Evolutionary conservation across 306 rosid genomes (phyloP).

Genomic region (Vigna nakashimae): DNA sequence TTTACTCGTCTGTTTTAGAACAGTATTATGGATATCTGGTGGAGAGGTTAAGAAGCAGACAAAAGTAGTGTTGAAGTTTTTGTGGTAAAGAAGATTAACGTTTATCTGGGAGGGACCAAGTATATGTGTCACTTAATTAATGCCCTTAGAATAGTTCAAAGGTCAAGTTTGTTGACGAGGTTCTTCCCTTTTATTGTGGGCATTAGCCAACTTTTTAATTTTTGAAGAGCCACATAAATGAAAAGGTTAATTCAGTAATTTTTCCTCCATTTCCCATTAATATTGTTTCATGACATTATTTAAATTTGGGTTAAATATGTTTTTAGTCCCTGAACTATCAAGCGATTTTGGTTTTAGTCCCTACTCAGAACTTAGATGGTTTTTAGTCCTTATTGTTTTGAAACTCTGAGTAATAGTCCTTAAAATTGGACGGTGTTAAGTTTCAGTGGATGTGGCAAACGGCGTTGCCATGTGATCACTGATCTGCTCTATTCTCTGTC

Average conservation of each 20-base stretch:
- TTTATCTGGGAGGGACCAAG: constrained; percentile 40
- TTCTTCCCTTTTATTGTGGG: constrained; percentile 23
- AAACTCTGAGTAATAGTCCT: too few species aligned
- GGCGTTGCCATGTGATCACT: too few species aligned
- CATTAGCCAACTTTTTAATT: constrained; percentile 42
- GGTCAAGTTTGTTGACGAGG: constrained; percentile 40
- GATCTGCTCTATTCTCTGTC: too few species aligned
- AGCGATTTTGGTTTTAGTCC: too few species aligned
- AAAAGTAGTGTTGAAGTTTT: constrained; percentile 11
- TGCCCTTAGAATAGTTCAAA: constrained; percentile 55
- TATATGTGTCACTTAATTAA: constrained; percentile 41
- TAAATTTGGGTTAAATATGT: too few species aligned
- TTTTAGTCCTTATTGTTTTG: too few species aligned
- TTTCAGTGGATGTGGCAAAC: too few species aligned
- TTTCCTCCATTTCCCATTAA: neutral
- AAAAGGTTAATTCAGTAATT: neutral
- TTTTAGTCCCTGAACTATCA: too few species aligned
- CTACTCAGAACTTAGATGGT: too few species aligned
- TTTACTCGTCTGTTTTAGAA: neutral
- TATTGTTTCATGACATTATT: neutral
- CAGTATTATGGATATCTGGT: neutral
- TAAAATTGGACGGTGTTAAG: too few species aligned
- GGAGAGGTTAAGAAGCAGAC: neutral
- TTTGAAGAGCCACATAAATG: constrained; percentile 44
- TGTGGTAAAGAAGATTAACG: neutral